Conservation (phyloP, 345 rosid species). For the Passiflora organensis region DNA sequence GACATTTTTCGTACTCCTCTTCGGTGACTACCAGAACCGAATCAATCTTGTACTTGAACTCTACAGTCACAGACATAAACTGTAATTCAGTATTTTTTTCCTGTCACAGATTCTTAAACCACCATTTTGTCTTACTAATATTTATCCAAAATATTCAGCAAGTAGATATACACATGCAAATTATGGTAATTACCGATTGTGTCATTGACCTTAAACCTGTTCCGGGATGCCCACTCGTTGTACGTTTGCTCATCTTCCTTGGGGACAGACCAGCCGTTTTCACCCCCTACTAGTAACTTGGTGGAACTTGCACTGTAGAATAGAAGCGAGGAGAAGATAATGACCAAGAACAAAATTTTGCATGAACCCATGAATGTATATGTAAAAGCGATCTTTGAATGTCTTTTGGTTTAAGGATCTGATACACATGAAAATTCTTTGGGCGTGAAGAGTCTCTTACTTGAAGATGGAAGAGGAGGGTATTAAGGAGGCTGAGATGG, state of each 20-base stretch:
- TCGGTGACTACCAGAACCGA: constrained; percentile 50
- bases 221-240: constrained; percentile 18
- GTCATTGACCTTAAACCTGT: constrained; percentile 21
- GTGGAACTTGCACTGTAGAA: constrained; percentile 3
- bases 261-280: constrained; percentile 15
- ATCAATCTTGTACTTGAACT: constrained; percentile 49
- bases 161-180: too few species aligned
- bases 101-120: too few species aligned
- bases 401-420: too few species aligned
- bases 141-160: not conserved
- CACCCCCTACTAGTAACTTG: constrained; percentile 19
- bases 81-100: too few species aligned
- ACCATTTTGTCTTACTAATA: not conserved
- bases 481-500: not conserved
- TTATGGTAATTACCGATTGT: constrained; percentile 12
- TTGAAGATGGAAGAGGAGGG: not conserved
- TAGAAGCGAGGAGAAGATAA: not conserved
- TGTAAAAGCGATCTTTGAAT: not conserved
- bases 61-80: not conserved
- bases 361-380: constrained; percentile 7
- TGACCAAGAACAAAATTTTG: constrained; percentile 2
- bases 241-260: constrained; percentile 10
- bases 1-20: constrained; percentile 62
- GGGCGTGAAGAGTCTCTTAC: not conserved
- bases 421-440: too few species aligned